These are phyloP conservation scores for Globisporangium cederbergense DNA, from an alignment of 352 stramenopile genomes.

Conservation along the genomic window DNA sequence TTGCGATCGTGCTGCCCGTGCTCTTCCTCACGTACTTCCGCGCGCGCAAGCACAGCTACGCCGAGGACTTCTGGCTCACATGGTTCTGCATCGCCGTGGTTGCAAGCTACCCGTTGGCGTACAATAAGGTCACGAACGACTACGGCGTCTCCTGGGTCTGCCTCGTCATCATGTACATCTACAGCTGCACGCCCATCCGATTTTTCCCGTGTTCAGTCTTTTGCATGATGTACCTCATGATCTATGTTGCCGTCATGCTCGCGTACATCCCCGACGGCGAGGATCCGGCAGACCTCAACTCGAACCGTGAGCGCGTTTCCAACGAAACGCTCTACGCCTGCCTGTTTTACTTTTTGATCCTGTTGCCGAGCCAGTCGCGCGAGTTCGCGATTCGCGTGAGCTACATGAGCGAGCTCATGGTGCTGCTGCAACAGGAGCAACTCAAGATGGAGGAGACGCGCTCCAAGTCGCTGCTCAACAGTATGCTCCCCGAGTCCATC, in stretches of 20 bases:
- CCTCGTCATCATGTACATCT: constrained; percentile 84
- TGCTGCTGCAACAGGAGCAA: constrained; percentile 76
- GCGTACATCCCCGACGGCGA: constrained; percentile 44
- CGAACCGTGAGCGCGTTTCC: constrained; percentile 40
- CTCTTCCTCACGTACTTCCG: constrained; percentile 66
- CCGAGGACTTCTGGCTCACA: constrained; percentile 61
- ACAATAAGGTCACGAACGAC: constrained; percentile 83
- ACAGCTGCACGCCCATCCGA: constrained; percentile 74
- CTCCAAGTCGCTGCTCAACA: constrained; percentile 77
- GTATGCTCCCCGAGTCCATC: constrained; percentile 80
- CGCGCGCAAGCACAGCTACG: constrained; percentile 55
- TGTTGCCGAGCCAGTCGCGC: constrained; percentile 68
- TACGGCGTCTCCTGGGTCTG: constrained; percentile 81
- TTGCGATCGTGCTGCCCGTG: constrained; percentile 57
- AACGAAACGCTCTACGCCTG: constrained; percentile 80
- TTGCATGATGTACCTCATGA: constrained; percentile 54
- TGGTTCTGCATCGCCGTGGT: constrained; percentile 64
- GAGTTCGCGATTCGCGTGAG: constrained; percentile 80
- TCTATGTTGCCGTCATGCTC: constrained; percentile 75
- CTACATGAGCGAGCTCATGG: constrained; percentile 86
- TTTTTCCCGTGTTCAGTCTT: constrained; percentile 81
- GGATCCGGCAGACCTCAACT: constrained; percentile 21
- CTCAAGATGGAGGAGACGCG: constrained; percentile 78
- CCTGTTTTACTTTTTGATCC: constrained; percentile 79
- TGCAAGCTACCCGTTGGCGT: constrained; percentile 64